phyloP scores from a whole-genome alignment of 75 land plant genomes.

The Isoetes taiwanensis region DNA sequence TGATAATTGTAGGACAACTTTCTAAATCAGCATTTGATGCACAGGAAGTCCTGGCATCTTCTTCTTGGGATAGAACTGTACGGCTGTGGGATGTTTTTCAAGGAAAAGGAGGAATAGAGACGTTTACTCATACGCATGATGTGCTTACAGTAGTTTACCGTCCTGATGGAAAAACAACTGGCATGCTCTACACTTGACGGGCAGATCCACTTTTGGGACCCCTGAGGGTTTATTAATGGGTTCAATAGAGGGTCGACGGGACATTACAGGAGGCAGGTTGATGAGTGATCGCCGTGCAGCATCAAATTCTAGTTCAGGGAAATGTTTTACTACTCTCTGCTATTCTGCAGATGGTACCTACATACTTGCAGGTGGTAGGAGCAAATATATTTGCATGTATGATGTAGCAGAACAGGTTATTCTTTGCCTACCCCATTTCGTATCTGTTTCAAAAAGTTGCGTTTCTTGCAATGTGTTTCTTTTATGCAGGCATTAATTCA shows the following conservation, averaged over 20 bases:
- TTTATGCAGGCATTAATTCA: background rate
- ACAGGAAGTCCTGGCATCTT: conserved; percentile 74
- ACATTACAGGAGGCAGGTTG: conserved; percentile 84
- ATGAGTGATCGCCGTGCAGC: conserved; percentile 88
- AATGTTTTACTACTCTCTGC: conserved; percentile 69
- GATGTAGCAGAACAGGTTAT: conserved; percentile 97
- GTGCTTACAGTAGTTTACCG: conserved; percentile 86
- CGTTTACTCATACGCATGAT: conserved; percentile 77
- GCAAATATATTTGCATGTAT: conserved; percentile 95
- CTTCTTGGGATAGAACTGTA: conserved; percentile 96
- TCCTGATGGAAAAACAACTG: conserved; percentile 90
- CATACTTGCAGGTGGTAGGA: conserved; percentile 78
- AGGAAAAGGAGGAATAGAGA: conserved; percentile 77
- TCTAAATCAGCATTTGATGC: background rate
- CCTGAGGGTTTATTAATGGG: conserved; percentile 61
- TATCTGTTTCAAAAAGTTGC: background rate
- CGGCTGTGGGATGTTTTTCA: conserved; percentile 85
- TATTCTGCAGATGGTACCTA: conserved; percentile 94
- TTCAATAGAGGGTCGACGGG: conserved; percentile 85
- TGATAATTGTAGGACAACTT: too few relatives aligned
- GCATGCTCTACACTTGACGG: conserved; percentile 91
- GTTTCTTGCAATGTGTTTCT: background rate
- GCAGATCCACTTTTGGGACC: conserved; percentile 92
- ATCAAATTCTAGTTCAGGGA: conserved; percentile 73
- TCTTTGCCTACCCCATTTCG: too few relatives aligned